Evolutionary conservation across 2,329 filamentous ascomycete genomes (phyloP).

Genomic region (Aspergillus fumigatiaffinis): DNA sequence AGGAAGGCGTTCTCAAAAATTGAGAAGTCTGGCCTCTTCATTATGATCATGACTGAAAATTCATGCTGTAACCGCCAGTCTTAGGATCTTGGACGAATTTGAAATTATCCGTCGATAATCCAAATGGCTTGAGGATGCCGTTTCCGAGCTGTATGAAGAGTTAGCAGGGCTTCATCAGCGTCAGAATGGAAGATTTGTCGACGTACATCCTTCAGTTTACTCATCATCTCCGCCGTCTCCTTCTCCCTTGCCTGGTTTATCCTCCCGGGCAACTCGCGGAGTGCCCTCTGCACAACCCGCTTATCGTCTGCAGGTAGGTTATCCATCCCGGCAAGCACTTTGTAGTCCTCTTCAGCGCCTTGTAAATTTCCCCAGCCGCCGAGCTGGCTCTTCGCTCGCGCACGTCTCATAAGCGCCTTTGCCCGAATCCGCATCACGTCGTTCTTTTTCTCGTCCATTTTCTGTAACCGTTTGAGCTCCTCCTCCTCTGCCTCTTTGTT

Average conservation of each 20-base stretch:
- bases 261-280: slow-evolving; percentile 61
- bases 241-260: slow-evolving; percentile 76
- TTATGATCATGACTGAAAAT: slow-evolving; percentile 54
- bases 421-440: slow-evolving; percentile 73
- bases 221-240: slow-evolving; percentile 97
- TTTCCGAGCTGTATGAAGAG: slow-evolving; percentile 64
- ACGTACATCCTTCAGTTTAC: slow-evolving; percentile 77
- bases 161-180: slow-evolving; percentile 5
- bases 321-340: slow-evolving; percentile 55
- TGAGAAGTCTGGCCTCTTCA: background rate
- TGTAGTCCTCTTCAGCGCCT: slow-evolving; percentile 78
- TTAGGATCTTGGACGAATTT: slow-evolving; percentile 88
- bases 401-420: slow-evolving; percentile 78
- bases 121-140: slow-evolving; percentile 87
- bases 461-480: slow-evolving; percentile 40
- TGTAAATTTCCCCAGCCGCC: slow-evolving; percentile 77
- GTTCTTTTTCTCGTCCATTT: slow-evolving; percentile 47
- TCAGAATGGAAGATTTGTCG: background rate
- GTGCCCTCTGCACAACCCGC: slow-evolving; percentile 63
- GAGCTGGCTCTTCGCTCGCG: slow-evolving; percentile 65
- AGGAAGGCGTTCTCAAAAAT: background rate
- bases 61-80: slow-evolving; percentile 90
- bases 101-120: slow-evolving; percentile 90
- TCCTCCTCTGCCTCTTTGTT: slow-evolving; percentile 39
- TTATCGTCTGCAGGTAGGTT: slow-evolving; percentile 64